These are phyloP conservation scores for Ophiostoma sp. DNA, from an alignment of 2,329 filamentous ascomycete genomes.

Conservation along the genomic window DNA sequence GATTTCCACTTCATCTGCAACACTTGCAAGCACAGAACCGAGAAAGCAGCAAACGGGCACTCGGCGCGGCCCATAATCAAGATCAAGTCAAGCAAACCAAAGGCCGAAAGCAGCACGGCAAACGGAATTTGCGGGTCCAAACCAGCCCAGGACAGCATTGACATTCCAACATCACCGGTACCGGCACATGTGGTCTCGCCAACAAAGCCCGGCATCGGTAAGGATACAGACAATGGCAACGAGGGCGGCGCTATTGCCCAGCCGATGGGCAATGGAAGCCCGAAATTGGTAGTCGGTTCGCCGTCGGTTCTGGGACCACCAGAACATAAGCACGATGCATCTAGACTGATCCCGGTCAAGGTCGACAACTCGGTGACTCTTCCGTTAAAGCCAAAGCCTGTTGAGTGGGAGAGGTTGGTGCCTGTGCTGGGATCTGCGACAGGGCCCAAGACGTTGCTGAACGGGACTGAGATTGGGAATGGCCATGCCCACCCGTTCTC, in stretches of 20 bases:
- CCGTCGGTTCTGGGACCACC: conserved; percentile 7
- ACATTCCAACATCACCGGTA: not conserved
- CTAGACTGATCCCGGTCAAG: conserved; percentile 21
- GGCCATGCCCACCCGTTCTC: conserved; percentile 39
- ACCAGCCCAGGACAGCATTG: not conserved
- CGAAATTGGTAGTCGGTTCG: not conserved
- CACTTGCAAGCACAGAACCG: conserved; percentile 61
- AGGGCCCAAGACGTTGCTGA: not conserved
- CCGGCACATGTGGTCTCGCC: not conserved
- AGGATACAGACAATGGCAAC: not conserved
- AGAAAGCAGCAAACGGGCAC: conserved; percentile 54
- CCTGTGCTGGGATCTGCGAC: not conserved
- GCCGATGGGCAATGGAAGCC: not conserved
- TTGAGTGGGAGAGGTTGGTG: not conserved
- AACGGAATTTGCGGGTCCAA: not conserved
- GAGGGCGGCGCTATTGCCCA: not conserved
- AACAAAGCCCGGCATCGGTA: not conserved
- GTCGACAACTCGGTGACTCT: conserved; percentile 9
- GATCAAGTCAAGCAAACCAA: conserved; percentile 44
- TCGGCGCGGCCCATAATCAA: conserved; percentile 47
- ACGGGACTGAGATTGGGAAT: conserved; percentile 22
- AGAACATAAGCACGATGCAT: not conserved
- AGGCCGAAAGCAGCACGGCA: not conserved
- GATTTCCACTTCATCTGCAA: conserved; percentile 85
- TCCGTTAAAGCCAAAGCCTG: not conserved